Evolutionary conservation across 208 protist species (phyloP).

Genomic region (Leishmania turanica): DNA sequence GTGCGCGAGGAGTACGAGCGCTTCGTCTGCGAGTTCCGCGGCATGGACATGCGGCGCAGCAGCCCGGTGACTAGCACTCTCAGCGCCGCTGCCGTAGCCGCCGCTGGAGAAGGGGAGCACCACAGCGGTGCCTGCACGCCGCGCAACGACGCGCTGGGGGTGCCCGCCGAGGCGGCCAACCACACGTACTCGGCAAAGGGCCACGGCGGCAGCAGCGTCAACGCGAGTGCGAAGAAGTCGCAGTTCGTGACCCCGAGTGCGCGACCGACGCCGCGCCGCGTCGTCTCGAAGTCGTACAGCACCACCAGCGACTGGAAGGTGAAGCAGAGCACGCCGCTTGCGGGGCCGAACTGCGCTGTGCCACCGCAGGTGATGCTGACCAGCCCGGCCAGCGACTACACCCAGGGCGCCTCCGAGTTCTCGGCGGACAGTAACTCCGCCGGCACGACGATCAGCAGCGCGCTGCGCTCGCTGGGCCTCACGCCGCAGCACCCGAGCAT

Average conservation of each 20-base stretch:
- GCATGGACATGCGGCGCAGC: neutral
- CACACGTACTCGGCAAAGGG: neutral
- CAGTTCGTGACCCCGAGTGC: slow-evolving; percentile 71
- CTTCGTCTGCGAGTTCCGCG: slow-evolving; percentile 35
- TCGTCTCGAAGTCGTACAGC: slow-evolving; percentile 50
- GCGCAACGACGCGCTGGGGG: slow-evolving; percentile 21
- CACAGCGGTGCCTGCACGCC: slow-evolving; percentile 26
- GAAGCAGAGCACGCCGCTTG: slow-evolving; percentile 30
- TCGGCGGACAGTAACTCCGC: slow-evolving; percentile 41
- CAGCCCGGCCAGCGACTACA: slow-evolving; percentile 46
- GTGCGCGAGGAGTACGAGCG: slow-evolving; percentile 40
- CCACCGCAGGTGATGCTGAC: slow-evolving; percentile 46
- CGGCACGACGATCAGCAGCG: slow-evolving; percentile 9
- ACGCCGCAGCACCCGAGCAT: slow-evolving; percentile 23
- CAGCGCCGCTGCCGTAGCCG: neutral
- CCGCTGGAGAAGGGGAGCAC: slow-evolving; percentile 3
- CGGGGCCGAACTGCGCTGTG: neutral
- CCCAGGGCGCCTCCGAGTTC: slow-evolving; percentile 52
- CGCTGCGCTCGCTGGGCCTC: slow-evolving; percentile 16
- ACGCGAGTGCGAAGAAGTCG: slow-evolving; percentile 26
- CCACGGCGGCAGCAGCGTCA: slow-evolving; percentile 4
- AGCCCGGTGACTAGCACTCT: neutral
- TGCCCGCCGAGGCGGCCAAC: neutral
- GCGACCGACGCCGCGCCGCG: slow-evolving; percentile 73
- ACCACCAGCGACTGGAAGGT: slow-evolving; percentile 40